Base-by-base conservation (phyloP, 1,139 yeast genomes). In the Suhomyces chickasaworum region DNA sequence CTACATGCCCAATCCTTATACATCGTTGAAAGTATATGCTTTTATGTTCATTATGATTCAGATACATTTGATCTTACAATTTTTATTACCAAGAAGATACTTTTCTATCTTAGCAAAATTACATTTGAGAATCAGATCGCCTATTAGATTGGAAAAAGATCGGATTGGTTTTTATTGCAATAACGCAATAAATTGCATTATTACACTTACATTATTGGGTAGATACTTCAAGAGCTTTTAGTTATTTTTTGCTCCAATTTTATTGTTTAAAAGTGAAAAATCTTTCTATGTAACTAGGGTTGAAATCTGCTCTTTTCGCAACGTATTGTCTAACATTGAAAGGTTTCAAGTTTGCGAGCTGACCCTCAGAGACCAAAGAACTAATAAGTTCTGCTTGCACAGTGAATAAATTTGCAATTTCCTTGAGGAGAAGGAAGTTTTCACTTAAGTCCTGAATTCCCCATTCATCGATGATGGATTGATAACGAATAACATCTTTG, bases 281-380 rank as follows among this genome's bases (percentile, higher is more conserved):
- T 49, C 78, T 68, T 49, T 80, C 83, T 42, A 81, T 65, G 53
- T 78, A 78, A 50, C 78, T 77, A 3, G 81, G 76, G 55, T 76
- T 76, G 59, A 82, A 86, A 59, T 88, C 96, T 0, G 85, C 75
- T 56, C 97, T 74, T 58, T 83, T 86, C 9, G 84, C 70, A 36
- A 89, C 80, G 55, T 86, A 88, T 53, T 81, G 88, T 47, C 87
- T 77, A 23, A 90, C 71, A 12, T 84, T 73, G 46, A 75, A 78
- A 4, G 87, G 84, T 60, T 85, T 86, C 61, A 91, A 75, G 47
- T 74, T 78, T 1, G 85, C 83, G 53, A 91, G 71, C 57, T 84
- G 88, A 2, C 96, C 96, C 56, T 90, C 97, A 37, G 86, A 81
- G 2, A 91, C 82, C 59, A 91, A 76, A 1, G 96, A 87, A 53